Base-by-base conservation (phyloP, 1,139 yeast genomes). In the Meyerozyma elateridarum region DNA sequence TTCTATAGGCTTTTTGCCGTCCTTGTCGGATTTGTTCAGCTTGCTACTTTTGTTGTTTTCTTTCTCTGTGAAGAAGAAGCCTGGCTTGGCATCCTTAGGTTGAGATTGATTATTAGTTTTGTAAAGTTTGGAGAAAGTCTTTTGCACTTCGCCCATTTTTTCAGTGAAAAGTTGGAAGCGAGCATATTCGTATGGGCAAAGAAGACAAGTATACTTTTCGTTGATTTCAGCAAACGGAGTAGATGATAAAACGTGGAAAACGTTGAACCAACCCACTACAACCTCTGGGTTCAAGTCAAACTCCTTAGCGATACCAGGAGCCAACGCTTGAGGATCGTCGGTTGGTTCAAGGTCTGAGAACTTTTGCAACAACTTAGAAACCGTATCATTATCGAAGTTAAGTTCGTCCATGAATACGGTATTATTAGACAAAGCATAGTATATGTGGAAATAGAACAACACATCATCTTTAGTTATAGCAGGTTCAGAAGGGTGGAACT, bases 181-280 rank as follows among this genome's bases (percentile, higher is more conserved):
- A 12, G 49, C 42, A 31, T 55, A 56, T 36, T 59, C 63, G 27
- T 46, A 46, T 1, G 66, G 66, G 39, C 64, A 59, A 25, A 62
- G 48, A 3, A 63, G 46, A 36, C 54, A 48, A 14, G 59, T 52
- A 29, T 48, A 45, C 20, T 51, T 45, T 13, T 46, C 39, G 15
- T 42, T 50, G 4, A 49, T 52, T 11, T 48, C 48, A 7, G 57
- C 48, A 36, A 51, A 56, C 1, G 67, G 69, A 6, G 55, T 52
- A 8, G 56, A 48, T 7, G 57, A 45, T 31, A 63, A 51, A 8
- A 49, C 44, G 19, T 51, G 49, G 39, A 63, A 64, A 3, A 59
- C 46, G 6, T 52, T 47, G 34, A 59, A 56, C 70, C 70, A 64
- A 5, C 42, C 50, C 14, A 36, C 32, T 5, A 52, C 59, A n/a